Percentiles rank a stretch among this genome's conserved stretches.
Conservation (phyloP, 2,329 filamentous ascomycete genomes). For the Hysterium pulicare region DNA sequence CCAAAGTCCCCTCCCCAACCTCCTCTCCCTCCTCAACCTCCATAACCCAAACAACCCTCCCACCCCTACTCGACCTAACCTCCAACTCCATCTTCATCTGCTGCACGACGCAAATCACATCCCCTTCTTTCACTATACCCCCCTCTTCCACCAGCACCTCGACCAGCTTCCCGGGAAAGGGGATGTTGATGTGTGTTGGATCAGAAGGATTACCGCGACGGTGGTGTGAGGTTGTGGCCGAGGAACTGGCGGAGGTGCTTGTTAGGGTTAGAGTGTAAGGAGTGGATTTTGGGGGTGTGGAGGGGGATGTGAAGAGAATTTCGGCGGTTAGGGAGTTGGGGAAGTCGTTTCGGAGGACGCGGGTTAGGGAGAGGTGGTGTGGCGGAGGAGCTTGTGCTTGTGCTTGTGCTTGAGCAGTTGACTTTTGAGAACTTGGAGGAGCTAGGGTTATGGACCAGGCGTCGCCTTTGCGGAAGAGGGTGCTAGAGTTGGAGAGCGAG, state of each 20-base stretch:
- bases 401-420: constrained; percentile 5
- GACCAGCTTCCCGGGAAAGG: constrained; percentile 58
- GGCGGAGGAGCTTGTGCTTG: constrained; percentile 22
- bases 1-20: constrained; percentile 54
- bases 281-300: constrained; percentile 24
- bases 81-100: constrained; percentile 72
- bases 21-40: constrained; percentile 55
- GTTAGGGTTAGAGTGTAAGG: constrained; percentile 47
- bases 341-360: constrained; percentile 59
- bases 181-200: constrained; percentile 52
- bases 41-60: constrained; percentile 50
- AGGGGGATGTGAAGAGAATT: constrained; percentile 44
- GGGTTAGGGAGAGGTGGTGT: constrained; percentile 54
- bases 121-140: constrained; percentile 51
- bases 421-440: constrained; percentile 23
- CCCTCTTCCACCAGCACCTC: constrained; percentile 57
- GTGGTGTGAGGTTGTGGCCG: constrained; percentile 41
- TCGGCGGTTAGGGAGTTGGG: constrained; percentile 54
- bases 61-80: constrained; percentile 49
- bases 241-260: constrained; percentile 42
- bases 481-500: constrained; percentile 25
- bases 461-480: constrained; percentile 57
- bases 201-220: constrained; percentile 50
- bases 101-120: constrained; percentile 58
- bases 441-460: constrained; percentile 54